These are phyloP conservation scores for Fusarium phyllophilum DNA, from an alignment of 2,329 filamentous ascomycete genomes.

Conservation along the genomic window DNA sequence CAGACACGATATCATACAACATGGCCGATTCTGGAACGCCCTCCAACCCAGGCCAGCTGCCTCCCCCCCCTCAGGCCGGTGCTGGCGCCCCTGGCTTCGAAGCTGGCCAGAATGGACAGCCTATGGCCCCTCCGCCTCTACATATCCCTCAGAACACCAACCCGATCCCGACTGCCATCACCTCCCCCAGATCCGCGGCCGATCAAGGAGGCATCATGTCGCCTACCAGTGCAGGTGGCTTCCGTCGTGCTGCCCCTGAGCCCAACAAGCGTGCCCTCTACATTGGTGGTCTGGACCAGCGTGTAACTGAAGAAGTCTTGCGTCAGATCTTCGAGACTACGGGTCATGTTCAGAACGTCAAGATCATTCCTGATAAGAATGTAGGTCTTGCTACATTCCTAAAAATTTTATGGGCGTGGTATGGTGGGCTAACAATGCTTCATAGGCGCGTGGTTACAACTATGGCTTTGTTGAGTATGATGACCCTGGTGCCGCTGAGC, in stretches of 20 bases:
- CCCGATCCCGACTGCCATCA: conserved; percentile 91
- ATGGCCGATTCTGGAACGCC: conserved; percentile 84
- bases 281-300: conserved; percentile 91
- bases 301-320: conserved; percentile 95
- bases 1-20: conserved; percentile 45
- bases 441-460: conserved; percentile 93
- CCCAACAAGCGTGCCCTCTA: conserved; percentile 98
- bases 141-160: conserved; percentile 98
- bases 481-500: conserved; percentile 93
- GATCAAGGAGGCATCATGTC: conserved; percentile 79
- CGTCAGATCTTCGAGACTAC: conserved; percentile 99
- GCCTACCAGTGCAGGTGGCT: conserved; percentile 82
- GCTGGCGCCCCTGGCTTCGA: conserved; percentile 82
- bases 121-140: conserved; percentile 88
- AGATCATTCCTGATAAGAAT: conserved; percentile 99
- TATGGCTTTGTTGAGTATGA: conserved; percentile 99
- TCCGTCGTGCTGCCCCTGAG: conserved; percentile 92
- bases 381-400: conserved; percentile 67
- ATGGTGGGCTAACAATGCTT: conserved; percentile 37
- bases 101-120: conserved; percentile 74
- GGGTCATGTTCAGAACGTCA: conserved; percentile 97
- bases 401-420: neutral
- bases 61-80: conserved; percentile 74
- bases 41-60: conserved; percentile 71
- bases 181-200: conserved; percentile 80